Percentiles rank a stretch among this genome's conserved stretches.
phyloP scores from a whole-genome alignment of 306 rosid species.

The Lathyrus aphaca region DNA sequence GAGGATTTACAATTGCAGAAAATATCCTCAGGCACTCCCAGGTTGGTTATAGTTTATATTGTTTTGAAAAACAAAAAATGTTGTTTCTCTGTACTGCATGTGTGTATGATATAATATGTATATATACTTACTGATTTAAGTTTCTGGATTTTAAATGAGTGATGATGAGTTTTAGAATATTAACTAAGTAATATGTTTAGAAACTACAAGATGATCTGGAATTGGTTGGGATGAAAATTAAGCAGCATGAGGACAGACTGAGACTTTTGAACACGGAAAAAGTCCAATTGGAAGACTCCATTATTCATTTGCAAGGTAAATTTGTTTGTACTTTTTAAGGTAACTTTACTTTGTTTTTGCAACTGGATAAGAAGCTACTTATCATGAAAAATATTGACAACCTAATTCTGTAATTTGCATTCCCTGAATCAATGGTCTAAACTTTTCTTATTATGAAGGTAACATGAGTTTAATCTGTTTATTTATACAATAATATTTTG shows the following conservation, averaged over 20 bases:
- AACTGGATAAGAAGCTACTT: constrained; percentile 30
- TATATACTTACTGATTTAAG: neutral
- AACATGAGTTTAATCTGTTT: constrained; percentile 21
- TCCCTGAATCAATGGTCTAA: constrained; percentile 8
- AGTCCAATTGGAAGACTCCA: constrained; percentile 63
- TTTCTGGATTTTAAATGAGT: constrained; percentile 24
- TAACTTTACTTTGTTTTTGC: neutral
- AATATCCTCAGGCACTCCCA: constrained; percentile 56
- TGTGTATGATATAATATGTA: neutral
- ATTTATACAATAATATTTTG: constrained; percentile 23
- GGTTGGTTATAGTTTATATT: constrained; percentile 42
- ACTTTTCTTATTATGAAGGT: constrained; percentile 24
- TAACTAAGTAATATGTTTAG: constrained; percentile 55
- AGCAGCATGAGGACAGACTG: constrained; percentile 73
- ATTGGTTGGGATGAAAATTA: constrained; percentile 64
- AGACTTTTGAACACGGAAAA: constrained; percentile 57
- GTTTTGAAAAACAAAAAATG: constrained; percentile 26
- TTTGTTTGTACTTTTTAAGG: constrained; percentile 11
- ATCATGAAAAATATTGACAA: constrained; percentile 21
- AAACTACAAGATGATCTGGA: constrained; percentile 78
- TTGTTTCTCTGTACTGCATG: neutral
- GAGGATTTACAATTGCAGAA: constrained; percentile 57
- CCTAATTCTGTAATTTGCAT: constrained; percentile 22
- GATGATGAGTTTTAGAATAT: constrained; percentile 28
- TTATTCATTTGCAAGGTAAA: constrained; percentile 80